Base-by-base conservation (phyloP, 345 rosid genomes). In the Rhizophora mangle region DNA sequence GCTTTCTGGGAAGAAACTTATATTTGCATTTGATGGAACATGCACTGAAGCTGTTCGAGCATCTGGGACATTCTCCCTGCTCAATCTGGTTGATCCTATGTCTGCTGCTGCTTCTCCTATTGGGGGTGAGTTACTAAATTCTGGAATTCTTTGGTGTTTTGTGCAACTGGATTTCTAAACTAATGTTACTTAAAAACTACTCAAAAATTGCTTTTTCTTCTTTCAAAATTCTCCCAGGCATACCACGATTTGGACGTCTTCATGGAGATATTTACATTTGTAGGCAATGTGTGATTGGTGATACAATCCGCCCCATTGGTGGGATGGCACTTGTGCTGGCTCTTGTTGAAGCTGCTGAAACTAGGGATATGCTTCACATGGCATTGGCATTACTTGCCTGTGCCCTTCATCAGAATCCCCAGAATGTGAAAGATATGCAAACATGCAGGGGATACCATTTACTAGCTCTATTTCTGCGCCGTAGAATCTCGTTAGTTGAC, bases 31-130 rank as follows among this genome's bases (percentile, higher is more conserved):
- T 86, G 99, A 95, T 85, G 99, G 91, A 71, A 78, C 99, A 51
- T 87, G 94, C 78, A 74, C 88, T 5, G 98, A 95, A 84, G 84
- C 86, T 75, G 82, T 85, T 79, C 92, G 91, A 68, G 78, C 89
- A 67, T 83, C 96, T 74, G 98, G 97, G 67, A 80, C 84, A 58
- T 84, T 76, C 75, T 92, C 97, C 60, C 79, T 95, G 85, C 91
- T 95, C 78, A 95, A 95, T 90, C 85, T 95, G 80, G 97, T 95
- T 68, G 99, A 95, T 82, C 98, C 99, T 46, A 74, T 84, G 88
- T 92, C 98, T 16, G 99, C 98, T 34, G 98, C 98, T 72, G 96
- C 99, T 82, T 95, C 99, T 80, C 98, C 99, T 66, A 92, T 95
- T 32, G 97, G 99, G 65, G 99, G 99, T 90, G 80, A 75, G 82